Conservation (phyloP, 2,329 filamentous ascomycete genomes). For the Colletotrichum limetticola region DNA sequence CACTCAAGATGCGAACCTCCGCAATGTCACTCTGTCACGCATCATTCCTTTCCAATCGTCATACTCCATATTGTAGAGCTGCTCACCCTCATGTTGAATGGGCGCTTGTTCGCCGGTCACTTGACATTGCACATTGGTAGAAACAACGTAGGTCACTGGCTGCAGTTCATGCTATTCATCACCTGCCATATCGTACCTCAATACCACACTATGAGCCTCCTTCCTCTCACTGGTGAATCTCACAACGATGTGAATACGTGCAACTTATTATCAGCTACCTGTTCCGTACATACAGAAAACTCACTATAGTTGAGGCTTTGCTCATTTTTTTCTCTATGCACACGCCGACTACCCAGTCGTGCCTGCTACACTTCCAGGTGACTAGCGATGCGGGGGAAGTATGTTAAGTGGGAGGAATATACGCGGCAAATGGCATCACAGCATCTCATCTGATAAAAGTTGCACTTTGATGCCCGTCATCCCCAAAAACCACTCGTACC, state of each 20-base stretch:
- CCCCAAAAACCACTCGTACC: not conserved
- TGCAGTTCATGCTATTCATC: constrained; percentile 1
- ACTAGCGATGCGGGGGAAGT: not conserved
- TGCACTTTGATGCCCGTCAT: constrained; percentile 22
- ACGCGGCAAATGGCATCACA: not conserved
- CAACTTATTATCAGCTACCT: not conserved
- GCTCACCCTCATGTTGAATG: not conserved
- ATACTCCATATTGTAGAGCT: not conserved
- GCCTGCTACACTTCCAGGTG: not conserved
- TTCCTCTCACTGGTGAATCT: not conserved
- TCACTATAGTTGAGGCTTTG: not conserved
- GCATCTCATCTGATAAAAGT: not conserved
- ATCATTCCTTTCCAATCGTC: not conserved
- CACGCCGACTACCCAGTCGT: not conserved
- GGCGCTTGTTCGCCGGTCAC: constrained; percentile 21
- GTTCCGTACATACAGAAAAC: no score
- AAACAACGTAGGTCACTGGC: not conserved
- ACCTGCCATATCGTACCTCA: not conserved
- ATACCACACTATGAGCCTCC: not conserved
- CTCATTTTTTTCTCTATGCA: not conserved
- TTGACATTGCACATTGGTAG: constrained; percentile 23
- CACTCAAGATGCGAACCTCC: constrained; percentile 27
- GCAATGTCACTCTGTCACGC: constrained; percentile 3
- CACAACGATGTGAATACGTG: constrained; percentile 19
- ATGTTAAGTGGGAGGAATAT: not conserved